Conservation (phyloP, 495 filamentous ascomycete species). For the Podospora comata region DNA sequence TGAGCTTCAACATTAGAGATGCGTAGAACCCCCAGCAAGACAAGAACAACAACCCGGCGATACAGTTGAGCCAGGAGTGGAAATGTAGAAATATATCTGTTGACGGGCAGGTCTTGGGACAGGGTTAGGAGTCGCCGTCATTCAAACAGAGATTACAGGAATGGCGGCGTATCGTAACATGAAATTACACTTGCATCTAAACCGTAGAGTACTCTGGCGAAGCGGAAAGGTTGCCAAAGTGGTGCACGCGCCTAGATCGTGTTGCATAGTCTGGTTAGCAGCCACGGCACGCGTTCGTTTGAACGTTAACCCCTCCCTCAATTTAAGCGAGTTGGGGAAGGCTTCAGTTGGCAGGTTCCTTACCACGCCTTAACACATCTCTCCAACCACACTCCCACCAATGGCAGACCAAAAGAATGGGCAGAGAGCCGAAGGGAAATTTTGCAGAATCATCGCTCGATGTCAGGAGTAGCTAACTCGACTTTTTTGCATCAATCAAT, state of each 20-base stretch:
- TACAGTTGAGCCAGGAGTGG: no score
- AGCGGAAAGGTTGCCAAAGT: not conserved
- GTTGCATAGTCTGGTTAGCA: conserved; percentile 5
- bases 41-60: no score
- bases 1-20: no score
- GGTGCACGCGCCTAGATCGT: not conserved
- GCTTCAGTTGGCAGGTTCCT: not conserved
- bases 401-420: not conserved
- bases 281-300: conserved; percentile 7
- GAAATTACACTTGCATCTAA: conserved; percentile 8
- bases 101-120: not conserved
- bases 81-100: not conserved
- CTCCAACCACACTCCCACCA: not conserved
- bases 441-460: not conserved
- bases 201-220: not conserved
- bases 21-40: no score
- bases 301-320: conserved; percentile 9
- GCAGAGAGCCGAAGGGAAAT: not conserved
- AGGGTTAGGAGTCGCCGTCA: no score
- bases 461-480: not conserved
- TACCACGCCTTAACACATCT: conserved; percentile 10
- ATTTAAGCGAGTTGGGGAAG: conserved; percentile 12
- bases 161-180: not conserved
- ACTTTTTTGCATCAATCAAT: conserved; percentile 1
- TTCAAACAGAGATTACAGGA: not conserved